Evolutionary conservation across 2,329 filamentous ascomycete genomes (phyloP).

Genomic region (Emydomyces testavorans): DNA sequence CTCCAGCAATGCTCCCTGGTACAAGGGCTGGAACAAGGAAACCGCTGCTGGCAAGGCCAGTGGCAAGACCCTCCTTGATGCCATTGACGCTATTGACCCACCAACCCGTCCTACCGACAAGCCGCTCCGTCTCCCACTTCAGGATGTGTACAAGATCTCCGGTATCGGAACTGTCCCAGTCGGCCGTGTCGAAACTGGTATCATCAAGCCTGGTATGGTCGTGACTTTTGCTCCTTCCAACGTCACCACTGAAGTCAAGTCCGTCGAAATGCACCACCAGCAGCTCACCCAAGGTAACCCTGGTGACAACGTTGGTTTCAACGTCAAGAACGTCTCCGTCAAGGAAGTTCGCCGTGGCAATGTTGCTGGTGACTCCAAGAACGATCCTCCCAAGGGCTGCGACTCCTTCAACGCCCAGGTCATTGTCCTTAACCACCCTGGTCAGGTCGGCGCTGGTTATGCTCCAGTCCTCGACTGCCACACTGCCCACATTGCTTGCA

Average conservation of each 20-base stretch:
- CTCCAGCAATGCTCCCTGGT: conserved; percentile 96
- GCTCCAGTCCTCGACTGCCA: conserved; percentile 99
- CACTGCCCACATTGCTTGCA: conserved; percentile 99
- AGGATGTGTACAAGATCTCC: conserved; percentile 99
- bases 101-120: conserved; percentile 93
- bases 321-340: conserved; percentile 99
- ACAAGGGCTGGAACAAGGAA: conserved; percentile 99
- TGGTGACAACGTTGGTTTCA: conserved; percentile 99
- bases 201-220: conserved; percentile 72
- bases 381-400: conserved; percentile 80
- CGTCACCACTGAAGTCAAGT: conserved; percentile 99
- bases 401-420: conserved; percentile 99
- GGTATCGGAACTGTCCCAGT: conserved; percentile 99
- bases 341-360: conserved; percentile 99
- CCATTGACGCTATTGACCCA: conserved; percentile 90
- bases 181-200: conserved; percentile 99
- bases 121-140: conserved; percentile 98
- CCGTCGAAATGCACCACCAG: conserved; percentile 99
- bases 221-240: conserved; percentile 97
- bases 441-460: conserved; percentile 98
- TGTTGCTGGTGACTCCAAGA: conserved; percentile 99
- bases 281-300: conserved; percentile 89
- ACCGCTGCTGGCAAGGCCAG: conserved; percentile 72
- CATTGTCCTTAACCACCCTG: conserved; percentile 99
- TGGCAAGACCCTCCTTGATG: conserved; percentile 98